Conservation (phyloP, 140 eudicot genomes). For the Anethum foeniculum region DNA sequence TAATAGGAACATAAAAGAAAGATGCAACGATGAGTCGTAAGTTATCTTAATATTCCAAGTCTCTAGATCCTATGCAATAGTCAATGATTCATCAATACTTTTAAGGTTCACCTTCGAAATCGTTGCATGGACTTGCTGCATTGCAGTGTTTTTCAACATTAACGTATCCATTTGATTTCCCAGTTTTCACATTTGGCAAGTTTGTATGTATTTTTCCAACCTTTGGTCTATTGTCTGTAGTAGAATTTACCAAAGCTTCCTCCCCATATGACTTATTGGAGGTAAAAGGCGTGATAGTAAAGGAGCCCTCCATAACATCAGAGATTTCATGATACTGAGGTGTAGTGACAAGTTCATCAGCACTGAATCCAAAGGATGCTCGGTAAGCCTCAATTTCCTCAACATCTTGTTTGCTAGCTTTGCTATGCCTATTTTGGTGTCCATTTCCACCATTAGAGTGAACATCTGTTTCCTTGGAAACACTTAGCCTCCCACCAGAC, state of each 20-base stretch:
- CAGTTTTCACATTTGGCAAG: constrained; percentile 25
- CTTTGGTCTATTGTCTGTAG: constrained; percentile 20
- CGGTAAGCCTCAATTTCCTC: constrained; percentile 94
- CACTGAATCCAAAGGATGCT: constrained; percentile 98
- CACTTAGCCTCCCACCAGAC: constrained; percentile 81
- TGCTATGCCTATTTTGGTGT: constrained; percentile 62
- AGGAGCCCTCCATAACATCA: constrained; percentile 68
- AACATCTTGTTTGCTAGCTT: constrained; percentile 58
- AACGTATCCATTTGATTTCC: constrained; percentile 21
- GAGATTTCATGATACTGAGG: constrained; percentile 88
- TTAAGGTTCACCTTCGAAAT: constrained; percentile 38
- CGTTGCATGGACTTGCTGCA: constrained; percentile 22
- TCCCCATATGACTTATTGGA: constrained; percentile 32
- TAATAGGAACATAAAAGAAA: neutral
- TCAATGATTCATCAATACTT: neutral
- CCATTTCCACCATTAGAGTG: constrained; percentile 58
- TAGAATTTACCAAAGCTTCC: constrained; percentile 18
- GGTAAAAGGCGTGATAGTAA: constrained; percentile 53
- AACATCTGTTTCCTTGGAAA: constrained; percentile 77
- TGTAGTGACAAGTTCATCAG: constrained; percentile 86
- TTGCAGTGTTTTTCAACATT: constrained; percentile 22
- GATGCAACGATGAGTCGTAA: neutral
- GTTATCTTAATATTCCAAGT: neutral
- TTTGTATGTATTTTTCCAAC: constrained; percentile 11
- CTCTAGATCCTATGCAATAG: neutral